Base-by-base conservation (phyloP, 306 rosid genomes). In the Rosa persica region DNA sequence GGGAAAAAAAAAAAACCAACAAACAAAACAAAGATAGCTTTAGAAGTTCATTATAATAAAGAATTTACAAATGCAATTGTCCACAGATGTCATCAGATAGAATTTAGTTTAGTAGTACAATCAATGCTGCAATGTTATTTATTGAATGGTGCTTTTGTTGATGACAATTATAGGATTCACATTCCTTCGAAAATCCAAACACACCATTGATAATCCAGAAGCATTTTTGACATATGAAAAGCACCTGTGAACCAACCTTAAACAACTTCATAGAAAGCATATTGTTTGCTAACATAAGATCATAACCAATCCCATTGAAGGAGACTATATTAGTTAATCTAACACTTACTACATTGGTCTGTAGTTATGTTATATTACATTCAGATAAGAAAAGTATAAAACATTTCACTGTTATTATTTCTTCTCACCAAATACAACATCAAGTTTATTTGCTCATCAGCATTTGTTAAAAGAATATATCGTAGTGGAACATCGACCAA, bases 401-500 rank as follows among this genome's bases (percentile, higher is more conserved):
- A 74, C 70, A 57, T 73, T 44, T 70, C 60, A 51, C 49, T 75
- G 49, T 69, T 78, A 81, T 79, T 72, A 67, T 75, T 76, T 22
- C 30, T 78, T 73, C 71, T 72, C 55, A 52, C 16, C 61, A 83
- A 75, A 54, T 72, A 47, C 22, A 43, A 39, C 68, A 55, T 55
- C 38, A 55, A 40, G 74, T 39, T 74, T 25, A 46, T 22, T 74
- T 55, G 15, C 39, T 57, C 51, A 38, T 72, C 46, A 34, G 9
- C 11, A n/a, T 54, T 22, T 79, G 57, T 52, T 43, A 74, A 84
- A 80, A 76, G 81, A 87, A 80, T 79, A 34, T 47, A 55, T 58
- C 83, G 73, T 73, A 65, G 72, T 54, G 67, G 74, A 68, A 80
- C 20, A 81, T 65, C 47, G 49, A 72, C 83, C 76, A 64, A 83